phyloP scores from a whole-genome alignment of 192 early-diverging fungal species.

The Umbelopsis sp. region DNA sequence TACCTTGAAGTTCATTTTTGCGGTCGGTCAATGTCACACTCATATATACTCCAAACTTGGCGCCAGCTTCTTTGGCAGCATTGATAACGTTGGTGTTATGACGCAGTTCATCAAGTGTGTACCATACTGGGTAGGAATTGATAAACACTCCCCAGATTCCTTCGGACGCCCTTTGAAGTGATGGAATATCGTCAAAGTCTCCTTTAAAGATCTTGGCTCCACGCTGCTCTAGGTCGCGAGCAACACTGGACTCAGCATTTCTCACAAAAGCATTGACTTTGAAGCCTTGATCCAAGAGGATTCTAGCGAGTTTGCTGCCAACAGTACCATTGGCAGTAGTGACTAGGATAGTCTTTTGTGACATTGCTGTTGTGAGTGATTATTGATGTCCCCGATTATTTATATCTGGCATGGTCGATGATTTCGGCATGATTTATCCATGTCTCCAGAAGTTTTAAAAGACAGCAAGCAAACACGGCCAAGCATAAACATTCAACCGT shows the following conservation, averaged over 20 bases:
- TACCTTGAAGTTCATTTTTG: neutral
- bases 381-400: too few species aligned
- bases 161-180: neutral
- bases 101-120: neutral
- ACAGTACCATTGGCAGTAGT: neutral
- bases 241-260: neutral
- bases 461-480: too few species aligned
- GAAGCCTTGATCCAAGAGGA: constrained; percentile 1
- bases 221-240: neutral
- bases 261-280: neutral
- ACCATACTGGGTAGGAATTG: constrained; percentile 16
- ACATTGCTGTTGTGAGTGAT: neutral
- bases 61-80: neutral
- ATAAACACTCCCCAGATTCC: constrained; percentile 26
- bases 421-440: too few species aligned
- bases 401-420: too few species aligned
- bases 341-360: neutral
- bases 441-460: too few species aligned
- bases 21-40: neutral
- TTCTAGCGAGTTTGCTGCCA: neutral
- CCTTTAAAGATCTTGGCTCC: neutral
- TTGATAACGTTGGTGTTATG: neutral
- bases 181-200: neutral
- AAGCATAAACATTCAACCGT: too few species aligned
- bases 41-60: constrained; percentile 9